Evolutionary conservation across 1,139 yeast genomes (phyloP), one percentile per base, ranked within the genome.

Genomic region (Scheffersomyces quercinus): DNA sequence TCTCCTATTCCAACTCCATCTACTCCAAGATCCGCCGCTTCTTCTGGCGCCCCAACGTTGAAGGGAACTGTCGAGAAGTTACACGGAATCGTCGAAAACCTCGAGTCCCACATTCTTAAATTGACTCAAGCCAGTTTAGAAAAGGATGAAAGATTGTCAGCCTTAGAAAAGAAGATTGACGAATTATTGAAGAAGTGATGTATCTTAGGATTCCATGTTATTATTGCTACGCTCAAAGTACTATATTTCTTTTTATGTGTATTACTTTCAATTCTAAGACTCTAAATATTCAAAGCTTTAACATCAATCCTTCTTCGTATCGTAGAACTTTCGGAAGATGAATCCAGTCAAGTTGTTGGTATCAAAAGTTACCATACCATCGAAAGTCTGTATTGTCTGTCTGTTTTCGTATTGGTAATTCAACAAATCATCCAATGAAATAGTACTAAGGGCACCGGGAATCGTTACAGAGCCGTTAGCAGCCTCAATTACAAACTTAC

Each of bases 311-410:
- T 45, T 52, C 35, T 56, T 55, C 29, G 69, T 55, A 54, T 77
- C 83, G 54, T 88, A 88, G 60, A 88, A 88, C 66, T 83, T 85
- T 52, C 76, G 77, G 65, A 88, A 85, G 26, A 88, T 81, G 51
- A 88, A 80, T 12, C 81, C 82, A 32, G 84, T 73, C 55, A 88
- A 72, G 50, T 81, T 73, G 52, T 82, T 79, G 10, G 90, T 80
- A 59, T 85, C 83, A 54, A 88, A 82, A 35, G 74, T 71, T 9
- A 81, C 88, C 77, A 76, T 75, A 1, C 83, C 86, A 46, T 82
- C 85, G 61, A 86, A 86, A 55, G 84, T 56, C 12, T 72, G 67
- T 49, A 85, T 66, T 30, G 66, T 67, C 40, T 69, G 67, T 50
- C 76, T 69, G 51, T 76, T 77, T 52, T 81, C 85, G 54, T 80